Conservation (phyloP, 148 eudicot genomes). For the Chenopodium formosanum region DNA sequence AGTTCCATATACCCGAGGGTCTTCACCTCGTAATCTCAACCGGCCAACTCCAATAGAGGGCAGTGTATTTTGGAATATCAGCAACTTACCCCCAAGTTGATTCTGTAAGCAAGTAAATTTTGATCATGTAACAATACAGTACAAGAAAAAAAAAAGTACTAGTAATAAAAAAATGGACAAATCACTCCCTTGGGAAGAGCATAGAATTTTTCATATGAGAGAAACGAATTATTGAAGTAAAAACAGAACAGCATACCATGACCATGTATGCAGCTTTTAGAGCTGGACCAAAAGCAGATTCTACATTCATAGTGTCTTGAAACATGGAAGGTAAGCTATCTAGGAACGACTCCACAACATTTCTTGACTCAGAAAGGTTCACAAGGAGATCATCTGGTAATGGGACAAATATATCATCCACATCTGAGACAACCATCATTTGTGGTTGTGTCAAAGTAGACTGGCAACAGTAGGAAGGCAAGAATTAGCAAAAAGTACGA, state of each 20-base stretch:
- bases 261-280: constrained; percentile 91
- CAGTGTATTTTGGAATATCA: constrained; percentile 88
- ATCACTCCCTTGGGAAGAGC: not conserved
- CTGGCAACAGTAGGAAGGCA: constrained; percentile 47
- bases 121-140: not conserved
- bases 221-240: not conserved
- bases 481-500: constrained; percentile 22
- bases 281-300: constrained; percentile 99
- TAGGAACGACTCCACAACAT: constrained; percentile 81
- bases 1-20: constrained; percentile 77
- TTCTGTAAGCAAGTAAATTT: constrained; percentile 43
- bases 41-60: constrained; percentile 95
- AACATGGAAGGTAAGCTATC: constrained; percentile 96
- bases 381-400: constrained; percentile 99
- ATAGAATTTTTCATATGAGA: not conserved
- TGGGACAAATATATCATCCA: constrained; percentile 93
- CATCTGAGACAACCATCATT: constrained; percentile 96
- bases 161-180: not conserved
- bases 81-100: constrained; percentile 95
- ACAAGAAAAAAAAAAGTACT: not conserved
- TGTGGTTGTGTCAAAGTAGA: constrained; percentile 95
- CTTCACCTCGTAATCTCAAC: constrained; percentile 90
- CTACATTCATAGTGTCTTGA: constrained; percentile 75
- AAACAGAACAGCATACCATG: constrained; percentile 55
- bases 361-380: constrained; percentile 95